Evolutionary conservation across 169 alveolate species (phyloP), one percentile per base, ranked within the genome.

Genomic region (Babesia sp.): DNA sequence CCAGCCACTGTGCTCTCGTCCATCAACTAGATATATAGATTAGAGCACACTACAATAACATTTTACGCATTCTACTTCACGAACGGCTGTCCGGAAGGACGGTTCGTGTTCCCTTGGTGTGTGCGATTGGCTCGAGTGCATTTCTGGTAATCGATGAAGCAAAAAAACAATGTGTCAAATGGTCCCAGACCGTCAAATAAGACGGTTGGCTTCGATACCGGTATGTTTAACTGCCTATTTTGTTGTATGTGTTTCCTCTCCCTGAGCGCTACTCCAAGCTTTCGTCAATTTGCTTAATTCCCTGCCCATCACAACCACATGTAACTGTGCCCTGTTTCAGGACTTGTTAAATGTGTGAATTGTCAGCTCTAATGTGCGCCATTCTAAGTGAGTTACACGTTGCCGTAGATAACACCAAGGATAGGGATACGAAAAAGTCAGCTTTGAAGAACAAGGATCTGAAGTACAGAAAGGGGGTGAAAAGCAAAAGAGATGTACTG

Each of bases 211-310:
- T 61, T 0, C 44, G 58, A 28, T 44, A 12, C 20, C 26, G 71
- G 71, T 61, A 61, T 9, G 71, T 61, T 37, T 39, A 0, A 41
- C 37, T 11, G 57, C 26, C 57, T 48, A 12, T 48, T 48, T 7
- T 9, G 18, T 28, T 7, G 18, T 48, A 33, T 7, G 29, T 48
- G 1, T 48, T 16, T 41, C 9, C 29, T 8, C 58, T 8, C 58
- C 58, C 58, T 41, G 48, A 9, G 48, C 16, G 16, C 9, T 41
- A 16, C 16, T 11, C 16, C 36, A 1, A 33, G 20, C 36, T 33
- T 24, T 48, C 1, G 5, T 48, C 26, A 16, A 48, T 7, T 9
- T 33, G 18, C 26, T 48, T 16, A 3, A 28, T 3, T 2, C 5
- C 20, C 8, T 1, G 57, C 20, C 57, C 3, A 28, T 1, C 26